Base-by-base conservation (phyloP, 306 rosid genomes). In the Cucumis sativus region DNA sequence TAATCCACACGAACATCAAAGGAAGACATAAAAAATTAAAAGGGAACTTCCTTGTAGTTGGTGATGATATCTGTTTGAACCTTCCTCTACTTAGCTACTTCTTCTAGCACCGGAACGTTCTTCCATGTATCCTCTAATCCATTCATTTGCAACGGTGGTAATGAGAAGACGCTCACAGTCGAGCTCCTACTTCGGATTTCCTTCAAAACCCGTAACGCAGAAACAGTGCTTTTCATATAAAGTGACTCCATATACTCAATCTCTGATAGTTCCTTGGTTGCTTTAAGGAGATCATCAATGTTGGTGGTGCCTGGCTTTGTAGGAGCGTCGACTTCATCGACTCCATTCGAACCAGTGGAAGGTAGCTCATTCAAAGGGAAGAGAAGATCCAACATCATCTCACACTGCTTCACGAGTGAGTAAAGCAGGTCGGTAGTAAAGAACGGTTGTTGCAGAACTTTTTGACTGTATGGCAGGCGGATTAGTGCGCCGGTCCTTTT, bases 401-500 rank as follows among this genome's bases (percentile, higher is more conserved):
- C 99, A 25, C 99, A 96, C 89, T 96, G 96, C 86, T 96, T 96
- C 77, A 96, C 93, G 33, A 96, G 97, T 85, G 93, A 92, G 89
- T 88, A 89, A 62, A 96, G 90, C 93, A 96, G 82, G 83, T 96
- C 99, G 4, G 92, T 96, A 54, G 96, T 96, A 74, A 91, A 92
- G 89, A 96, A 96, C 56, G 99, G 98, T 82, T 96, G 96, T 40
- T 86, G 97, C 86, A 96, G 70, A 76, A 96, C 99, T 83, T 89
- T 96, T 81, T 89, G 98, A 77, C 91, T 96, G 86, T 91, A 96
- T 78, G 99, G 98, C 88, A 96, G 71, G 74, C 99, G 99, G 77
- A 92, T 91, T 55, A 96, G 98, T 21, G 98, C 97, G 28, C 99
- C 99, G 8, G 99, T 96, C 85, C 99, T 86, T 84, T 96, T 96